A percentile compares a stretch with the other conserved stretches of the same genome.
phyloP scores from a whole-genome alignment of 2,329 filamentous ascomycete genomes.

The Penicillium aurantiogriseum region DNA sequence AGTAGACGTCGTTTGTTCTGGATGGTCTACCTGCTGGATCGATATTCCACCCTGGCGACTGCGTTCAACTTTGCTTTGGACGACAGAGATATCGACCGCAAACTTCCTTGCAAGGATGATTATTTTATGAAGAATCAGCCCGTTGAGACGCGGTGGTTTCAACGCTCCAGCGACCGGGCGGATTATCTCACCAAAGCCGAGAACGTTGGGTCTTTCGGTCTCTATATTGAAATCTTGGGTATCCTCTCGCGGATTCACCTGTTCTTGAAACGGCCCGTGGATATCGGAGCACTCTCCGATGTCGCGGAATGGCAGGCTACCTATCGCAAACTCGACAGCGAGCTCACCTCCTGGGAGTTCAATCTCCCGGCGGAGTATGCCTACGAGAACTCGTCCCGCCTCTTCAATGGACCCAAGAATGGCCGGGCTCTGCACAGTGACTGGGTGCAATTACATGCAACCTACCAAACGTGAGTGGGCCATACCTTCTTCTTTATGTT shows the following conservation, averaged over 20 bases:
- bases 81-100: slow-evolving; percentile 85
- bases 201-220: slow-evolving; percentile 82
- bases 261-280: slow-evolving; percentile 84
- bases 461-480: slow-evolving; percentile 71
- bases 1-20: slow-evolving; percentile 81
- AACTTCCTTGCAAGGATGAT: slow-evolving; percentile 82
- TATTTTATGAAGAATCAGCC: slow-evolving; percentile 79
- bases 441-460: slow-evolving; percentile 88
- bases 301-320: slow-evolving; percentile 87
- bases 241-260: slow-evolving; percentile 85
- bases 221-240: slow-evolving; percentile 85
- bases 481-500: neutral
- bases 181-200: slow-evolving; percentile 71
- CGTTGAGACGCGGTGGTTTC: slow-evolving; percentile 82
- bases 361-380: slow-evolving; percentile 78
- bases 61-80: slow-evolving; percentile 89
- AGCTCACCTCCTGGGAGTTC: slow-evolving; percentile 79
- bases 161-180: slow-evolving; percentile 50
- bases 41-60: slow-evolving; percentile 86
- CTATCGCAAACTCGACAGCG: slow-evolving; percentile 80
- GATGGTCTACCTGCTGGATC: slow-evolving; percentile 89
- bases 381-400: slow-evolving; percentile 67
- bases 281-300: slow-evolving; percentile 78
- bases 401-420: slow-evolving; percentile 65
- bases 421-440: slow-evolving; percentile 73